These are phyloP conservation scores for Schwanniomyces yamadae DNA, from an alignment of 805 yeast genomes.

Conservation along the genomic window DNA sequence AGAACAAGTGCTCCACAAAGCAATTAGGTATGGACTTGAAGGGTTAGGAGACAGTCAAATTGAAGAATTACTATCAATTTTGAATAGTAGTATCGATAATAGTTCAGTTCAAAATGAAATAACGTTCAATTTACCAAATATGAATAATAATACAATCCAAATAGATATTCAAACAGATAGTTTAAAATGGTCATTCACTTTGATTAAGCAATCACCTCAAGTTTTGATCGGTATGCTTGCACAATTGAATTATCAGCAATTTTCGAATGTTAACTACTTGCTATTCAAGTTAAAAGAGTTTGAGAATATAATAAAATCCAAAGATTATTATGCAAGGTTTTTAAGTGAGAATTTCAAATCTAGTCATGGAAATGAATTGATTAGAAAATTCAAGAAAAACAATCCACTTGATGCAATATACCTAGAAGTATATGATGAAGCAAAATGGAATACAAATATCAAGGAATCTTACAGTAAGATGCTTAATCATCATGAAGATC, in stretches of 20 bases:
- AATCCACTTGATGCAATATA: constrained; percentile 9
- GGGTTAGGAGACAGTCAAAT: constrained; percentile 20
- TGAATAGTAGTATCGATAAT: constrained; percentile 7
- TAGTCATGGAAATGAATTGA: constrained; percentile 33
- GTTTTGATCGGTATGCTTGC: constrained; percentile 16
- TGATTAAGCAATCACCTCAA: constrained; percentile 8
- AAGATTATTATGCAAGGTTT: constrained; percentile 33
- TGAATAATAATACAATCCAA: not conserved
- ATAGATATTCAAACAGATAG: constrained; percentile 7
- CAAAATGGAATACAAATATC: constrained; percentile 8
- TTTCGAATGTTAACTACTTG: constrained; percentile 19
- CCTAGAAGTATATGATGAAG: constrained; percentile 10
- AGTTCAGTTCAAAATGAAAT: not conserved
- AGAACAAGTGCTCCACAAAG: constrained; percentile 15
- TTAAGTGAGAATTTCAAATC: constrained; percentile 34
- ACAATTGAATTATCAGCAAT: constrained; percentile 20
- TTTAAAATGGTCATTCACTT: constrained; percentile 22
- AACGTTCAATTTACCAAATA: not conserved
- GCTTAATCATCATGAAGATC: not conserved
- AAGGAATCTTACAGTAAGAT: constrained; percentile 1
- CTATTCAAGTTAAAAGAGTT: constrained; percentile 18
- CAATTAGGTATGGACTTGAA: constrained; percentile 25
- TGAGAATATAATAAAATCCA: constrained; percentile 20
- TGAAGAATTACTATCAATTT: constrained; percentile 13
- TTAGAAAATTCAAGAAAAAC: constrained; percentile 26